A percentile compares a stretch with the other conserved stretches of the same genome.
Conservation (phyloP, 305 asterid genomes). For the Fraxinus sp. region DNA sequence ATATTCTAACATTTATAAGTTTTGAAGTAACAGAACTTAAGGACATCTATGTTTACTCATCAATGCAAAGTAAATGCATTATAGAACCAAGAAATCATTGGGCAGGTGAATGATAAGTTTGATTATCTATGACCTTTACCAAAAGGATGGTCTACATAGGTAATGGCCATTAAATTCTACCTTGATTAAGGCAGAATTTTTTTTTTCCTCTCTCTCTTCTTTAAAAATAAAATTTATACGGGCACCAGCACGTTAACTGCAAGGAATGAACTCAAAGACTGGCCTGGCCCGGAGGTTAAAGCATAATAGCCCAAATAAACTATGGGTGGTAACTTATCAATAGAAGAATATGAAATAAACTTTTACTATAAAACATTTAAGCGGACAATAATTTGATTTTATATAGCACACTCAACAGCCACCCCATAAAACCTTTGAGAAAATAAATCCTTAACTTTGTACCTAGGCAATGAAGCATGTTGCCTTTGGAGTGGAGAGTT, state of each 20-base stretch:
- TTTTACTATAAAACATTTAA: not conserved
- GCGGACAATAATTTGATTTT: not conserved
- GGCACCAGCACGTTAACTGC: not conserved
- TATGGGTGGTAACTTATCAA: not conserved
- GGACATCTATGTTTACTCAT: not conserved
- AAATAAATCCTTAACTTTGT: slow-evolving; percentile 14
- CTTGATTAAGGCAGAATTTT: not conserved
- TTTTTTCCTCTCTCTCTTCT: not conserved
- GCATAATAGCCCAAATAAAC: not conserved
- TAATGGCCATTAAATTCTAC: not conserved
- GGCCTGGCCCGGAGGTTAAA: not conserved
- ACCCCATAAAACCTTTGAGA: not conserved
- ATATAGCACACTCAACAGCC: not conserved
- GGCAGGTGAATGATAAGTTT: not conserved
- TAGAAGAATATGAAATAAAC: not conserved
- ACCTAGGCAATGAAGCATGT: slow-evolving; percentile 91
- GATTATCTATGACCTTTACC: not conserved
- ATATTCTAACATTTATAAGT: not conserved
- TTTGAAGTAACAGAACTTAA: not conserved
- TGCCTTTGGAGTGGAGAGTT: slow-evolving; percentile 72
- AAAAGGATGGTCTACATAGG: not conserved
- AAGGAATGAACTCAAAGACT: not conserved
- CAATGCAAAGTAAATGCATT: not conserved
- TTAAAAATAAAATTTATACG: not conserved
- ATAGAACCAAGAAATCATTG: not conserved